Evolutionary conservation across 768 basidiomycete genomes (phyloP), one percentile per base, ranked within the genome.

Genomic region (Boletus coccyginus): DNA sequence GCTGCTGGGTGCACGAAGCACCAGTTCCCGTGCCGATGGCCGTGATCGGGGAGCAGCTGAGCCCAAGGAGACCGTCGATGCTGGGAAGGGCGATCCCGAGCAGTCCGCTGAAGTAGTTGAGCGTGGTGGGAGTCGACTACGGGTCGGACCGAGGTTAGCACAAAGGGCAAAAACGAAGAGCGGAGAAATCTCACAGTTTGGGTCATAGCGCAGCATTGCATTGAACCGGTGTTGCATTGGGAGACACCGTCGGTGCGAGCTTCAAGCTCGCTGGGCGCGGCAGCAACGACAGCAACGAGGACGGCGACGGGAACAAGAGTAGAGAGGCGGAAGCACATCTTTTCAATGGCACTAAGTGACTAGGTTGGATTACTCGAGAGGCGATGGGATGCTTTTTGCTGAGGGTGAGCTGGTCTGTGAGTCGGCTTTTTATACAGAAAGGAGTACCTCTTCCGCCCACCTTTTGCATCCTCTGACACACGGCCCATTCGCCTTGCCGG

Each of bases 361-460:
- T 27, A 6, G 6, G 27, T 27, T 27, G 27, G 27, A 27, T 27
- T 27, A 6, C 3, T 27, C 27, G 27, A 27, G 27, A 27, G 27
- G 39, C 29, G 16, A 41, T 41, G 39, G n/a, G 32, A 24, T 19
- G 13, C 31, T 19, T 40, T 54, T 50, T 11, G 16, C 38, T 50
- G 52, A 42, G 42, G 44, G 10, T 52, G 33, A 40, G 7, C 1
- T 10, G 16, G 7, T 31, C 13, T 32, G 7, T 5, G 5, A 29
- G 27, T 7, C 7, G 17, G 17, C 42, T 16, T 58, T 57, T 61
- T 65, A 65, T 65, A 61, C 42, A 4, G 31, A 31, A 32, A 33
- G 32, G 13, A 27, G 11, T 7, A 6, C 33, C 9, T 32, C 19
- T 33, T 17, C 27, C 39, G 27, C 19, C 7, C 27, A 27, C 6